Evolutionary conservation across 495 filamentous ascomycete species (phyloP), one percentile per base, ranked within the genome.

Genomic region (Achaetomiella virescens): DNA sequence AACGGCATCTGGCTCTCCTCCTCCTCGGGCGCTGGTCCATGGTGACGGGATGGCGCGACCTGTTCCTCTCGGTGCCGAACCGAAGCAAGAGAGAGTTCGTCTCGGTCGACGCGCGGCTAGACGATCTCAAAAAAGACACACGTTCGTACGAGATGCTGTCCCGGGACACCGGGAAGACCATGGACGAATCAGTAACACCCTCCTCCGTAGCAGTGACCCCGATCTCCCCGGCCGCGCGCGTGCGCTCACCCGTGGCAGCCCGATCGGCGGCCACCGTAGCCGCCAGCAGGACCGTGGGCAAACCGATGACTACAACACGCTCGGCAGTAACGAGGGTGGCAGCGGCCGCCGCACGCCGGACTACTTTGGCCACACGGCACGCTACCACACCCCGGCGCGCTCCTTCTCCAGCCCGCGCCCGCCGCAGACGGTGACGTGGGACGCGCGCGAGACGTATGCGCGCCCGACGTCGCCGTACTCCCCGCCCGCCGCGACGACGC

Each of bases 1-100:
- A 88, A 91, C 53, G 92, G 92, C 10, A 75, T 97, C 47, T 95
- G 92, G 86, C 81, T 84, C 78, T 91, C 54, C 62, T 95, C 24
- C 80, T 97, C 52, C 84, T 96, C 25, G 86, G 84, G 21, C 87
- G 92, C 27, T 81, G 78, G 58, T 85, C 84, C 21, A 95, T 97
- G 83, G 77, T 96, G 48, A 76, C 76, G 15, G 95, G 88, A 50
- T 98, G 93, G 93, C 56, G 78, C 36, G 84, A 92, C 11, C 65
- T 92, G 38, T 70, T 87, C 63, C 70, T 71, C 20, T 60, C 71
- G 20, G 61, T 61, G 27, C 38, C 54, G 65, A 54, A 75, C 79
- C 55, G 68, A 56, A 56, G 65, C 74, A 65, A 79, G 73, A 61
- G 69, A 71, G 93, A 97, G 62, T 97, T 95, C 61, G 90, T 95